Evolutionary conservation across 805 yeast genomes (phyloP).

Genomic region (Starmerella floricola): DNA sequence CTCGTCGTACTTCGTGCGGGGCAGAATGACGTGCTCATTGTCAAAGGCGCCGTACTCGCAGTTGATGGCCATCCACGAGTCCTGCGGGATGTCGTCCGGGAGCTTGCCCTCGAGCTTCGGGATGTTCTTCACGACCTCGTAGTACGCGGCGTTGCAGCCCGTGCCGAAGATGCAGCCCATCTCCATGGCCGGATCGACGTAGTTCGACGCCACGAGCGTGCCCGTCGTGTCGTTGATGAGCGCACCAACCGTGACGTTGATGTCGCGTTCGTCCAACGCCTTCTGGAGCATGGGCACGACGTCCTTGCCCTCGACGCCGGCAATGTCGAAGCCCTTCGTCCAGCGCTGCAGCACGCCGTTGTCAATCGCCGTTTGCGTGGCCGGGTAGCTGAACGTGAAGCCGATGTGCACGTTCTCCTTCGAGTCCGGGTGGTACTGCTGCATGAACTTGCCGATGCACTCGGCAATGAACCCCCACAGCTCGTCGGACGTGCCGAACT

Average conservation of each 20-base stretch:
- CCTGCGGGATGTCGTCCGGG: slow-evolving; percentile 47
- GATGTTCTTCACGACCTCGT: slow-evolving; percentile 57
- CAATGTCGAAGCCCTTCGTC: slow-evolving; percentile 96
- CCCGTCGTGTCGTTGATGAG: slow-evolving; percentile 96
- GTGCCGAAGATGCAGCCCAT: slow-evolving; percentile 97
- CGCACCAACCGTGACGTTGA: slow-evolving; percentile 81
- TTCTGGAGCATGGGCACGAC: slow-evolving; percentile 83
- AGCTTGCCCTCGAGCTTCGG: slow-evolving; percentile 70
- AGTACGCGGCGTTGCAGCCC: slow-evolving; percentile 95
- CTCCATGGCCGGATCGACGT: slow-evolving; percentile 74
- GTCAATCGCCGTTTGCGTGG: slow-evolving; percentile 62
- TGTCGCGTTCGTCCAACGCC: slow-evolving; percentile 48
- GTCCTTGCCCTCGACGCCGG: slow-evolving; percentile 84
- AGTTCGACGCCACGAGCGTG: slow-evolving; percentile 88
- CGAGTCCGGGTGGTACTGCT: slow-evolving; percentile 53
- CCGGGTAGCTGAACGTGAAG: slow-evolving; percentile 87
- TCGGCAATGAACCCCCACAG: slow-evolving; percentile 81
- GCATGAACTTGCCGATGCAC: slow-evolving; percentile 58
- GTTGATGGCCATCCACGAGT: slow-evolving; percentile 84
- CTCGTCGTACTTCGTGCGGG: slow-evolving; percentile 80
- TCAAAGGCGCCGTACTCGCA: slow-evolving; percentile 98
- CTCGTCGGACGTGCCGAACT: slow-evolving; percentile 64
- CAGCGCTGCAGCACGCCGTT: slow-evolving; percentile 83
- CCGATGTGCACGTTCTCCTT: slow-evolving; percentile 62
- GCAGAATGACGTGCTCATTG: slow-evolving; percentile 70